Evolutionary conservation across 176 grass and related monocot genomes (phyloP).

Genomic region (Lolium multiflorum): DNA sequence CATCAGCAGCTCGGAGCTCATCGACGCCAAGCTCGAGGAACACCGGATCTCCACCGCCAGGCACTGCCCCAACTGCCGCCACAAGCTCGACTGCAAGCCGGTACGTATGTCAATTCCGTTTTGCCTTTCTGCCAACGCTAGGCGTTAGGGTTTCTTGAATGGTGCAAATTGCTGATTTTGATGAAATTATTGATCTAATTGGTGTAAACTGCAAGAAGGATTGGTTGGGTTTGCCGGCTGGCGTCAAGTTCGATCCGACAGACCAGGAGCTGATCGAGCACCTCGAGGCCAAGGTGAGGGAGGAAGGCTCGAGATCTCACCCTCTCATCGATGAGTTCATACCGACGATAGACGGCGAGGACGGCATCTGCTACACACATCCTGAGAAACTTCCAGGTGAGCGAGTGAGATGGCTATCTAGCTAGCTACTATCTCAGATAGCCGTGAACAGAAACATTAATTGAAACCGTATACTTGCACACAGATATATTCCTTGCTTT

Average conservation of each 20-base stretch:
- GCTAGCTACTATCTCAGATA: conserved; percentile 5
- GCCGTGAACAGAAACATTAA: conserved; percentile 36
- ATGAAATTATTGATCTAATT: conserved; percentile 38
- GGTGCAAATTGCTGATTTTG: conserved; percentile 40
- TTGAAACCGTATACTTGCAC: conserved; percentile 28
- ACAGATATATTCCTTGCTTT: conserved; percentile 57
- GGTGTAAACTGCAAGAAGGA: conserved; percentile 66
- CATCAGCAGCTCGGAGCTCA: conserved; percentile 83
- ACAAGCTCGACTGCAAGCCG: conserved; percentile 89
- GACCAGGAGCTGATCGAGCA: conserved; percentile 98
- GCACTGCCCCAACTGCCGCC: conserved; percentile 88
- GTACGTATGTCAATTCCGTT: conserved; percentile 53
- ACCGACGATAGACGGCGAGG: conserved; percentile 93
- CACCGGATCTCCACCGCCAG: conserved; percentile 78
- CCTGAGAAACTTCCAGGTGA: conserved; percentile 98
- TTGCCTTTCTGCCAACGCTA: conserved; percentile 32
- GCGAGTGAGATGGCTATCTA: conserved; percentile 16
- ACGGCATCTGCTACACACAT: conserved; percentile 99
- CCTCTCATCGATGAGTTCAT: conserved; percentile 98
- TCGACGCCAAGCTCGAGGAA: conserved; percentile 93
- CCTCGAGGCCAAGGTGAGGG: conserved; percentile 86
- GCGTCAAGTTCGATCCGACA: conserved; percentile 97
- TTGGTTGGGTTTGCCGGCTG: conserved; percentile 90
- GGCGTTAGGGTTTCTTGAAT: conserved; percentile 37
- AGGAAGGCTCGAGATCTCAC: conserved; percentile 79